phyloP scores from a whole-genome alignment of 495 filamentous ascomycete species.

The Xylaria flabelliformis region DNA sequence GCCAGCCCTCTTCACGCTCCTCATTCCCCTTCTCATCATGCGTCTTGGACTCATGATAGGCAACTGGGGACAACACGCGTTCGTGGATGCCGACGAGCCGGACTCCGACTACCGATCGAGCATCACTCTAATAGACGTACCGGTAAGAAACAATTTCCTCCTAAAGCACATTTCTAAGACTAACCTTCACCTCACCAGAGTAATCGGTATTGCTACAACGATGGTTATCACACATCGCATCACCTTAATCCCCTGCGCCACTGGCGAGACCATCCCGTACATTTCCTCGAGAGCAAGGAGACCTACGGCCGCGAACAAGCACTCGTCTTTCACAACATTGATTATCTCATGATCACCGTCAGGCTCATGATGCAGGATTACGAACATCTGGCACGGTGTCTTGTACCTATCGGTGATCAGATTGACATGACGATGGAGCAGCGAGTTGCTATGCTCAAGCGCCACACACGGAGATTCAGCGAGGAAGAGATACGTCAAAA shows the following conservation, averaged over 20 bases:
- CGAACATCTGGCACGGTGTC: slow-evolving; percentile 62
- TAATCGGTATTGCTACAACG: slow-evolving; percentile 78
- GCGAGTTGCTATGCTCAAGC: slow-evolving; percentile 65
- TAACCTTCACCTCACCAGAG: slow-evolving; percentile 50
- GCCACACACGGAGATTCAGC: slow-evolving; percentile 65
- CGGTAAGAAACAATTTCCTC: slow-evolving; percentile 57
- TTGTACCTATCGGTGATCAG: slow-evolving; percentile 75
- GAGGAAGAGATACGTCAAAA: slow-evolving; percentile 62
- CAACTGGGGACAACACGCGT: slow-evolving; percentile 79
- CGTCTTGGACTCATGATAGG: slow-evolving; percentile 73
- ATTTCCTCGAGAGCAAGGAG: slow-evolving; percentile 67
- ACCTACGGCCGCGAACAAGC: slow-evolving; percentile 65
- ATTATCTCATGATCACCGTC: slow-evolving; percentile 72
- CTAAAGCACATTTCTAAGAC: not conserved
- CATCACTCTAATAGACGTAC: slow-evolving; percentile 74
- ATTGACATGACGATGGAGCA: slow-evolving; percentile 65
- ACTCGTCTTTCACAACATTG: slow-evolving; percentile 73
- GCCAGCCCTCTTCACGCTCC: slow-evolving; percentile 63
- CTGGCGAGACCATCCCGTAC: slow-evolving; percentile 74
- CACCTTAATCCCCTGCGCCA: slow-evolving; percentile 75
- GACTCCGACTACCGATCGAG: slow-evolving; percentile 73
- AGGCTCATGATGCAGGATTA: slow-evolving; percentile 68
- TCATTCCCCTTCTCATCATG: slow-evolving; percentile 65
- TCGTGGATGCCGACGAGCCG: slow-evolving; percentile 72
- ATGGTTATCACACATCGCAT: slow-evolving; percentile 80